Base-by-base conservation (phyloP, 2,329 filamentous ascomycete species). In the Colletotrichum gloeosporioides region DNA sequence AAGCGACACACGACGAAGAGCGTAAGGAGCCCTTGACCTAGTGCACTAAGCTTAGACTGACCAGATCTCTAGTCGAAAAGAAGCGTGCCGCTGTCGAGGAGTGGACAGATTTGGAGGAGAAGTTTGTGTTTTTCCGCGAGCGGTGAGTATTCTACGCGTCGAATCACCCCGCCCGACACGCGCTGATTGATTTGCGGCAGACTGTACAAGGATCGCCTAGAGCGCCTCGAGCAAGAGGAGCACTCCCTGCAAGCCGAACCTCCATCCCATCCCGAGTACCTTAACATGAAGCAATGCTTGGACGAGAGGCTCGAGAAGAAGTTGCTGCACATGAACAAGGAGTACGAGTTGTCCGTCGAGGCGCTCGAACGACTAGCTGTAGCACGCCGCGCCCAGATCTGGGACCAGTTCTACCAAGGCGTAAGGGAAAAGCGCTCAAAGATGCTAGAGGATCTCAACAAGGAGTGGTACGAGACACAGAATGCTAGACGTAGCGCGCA, bases 381-480 rank as follows among this genome's bases (percentile, higher is more conserved):
- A 32, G 96, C 95, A 25, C 94, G 96, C 79, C 92, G 96, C 78
- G 92, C 95, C 69, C 96, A 98, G 83, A 92, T 96, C 71, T 95
- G 98, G 85, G 94, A 94, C 76, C 96, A 98, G 81, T 99, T 95
- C 84, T 96, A 96, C 84, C 97, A 99, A 84, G 92, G 92, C 64
- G 91, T 96, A 39, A 93, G 97, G 71, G 95, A 98, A 82, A 91
- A 94, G 78, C 92, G 97, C 77, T 96, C 99, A 83, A 90, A 90
- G 71, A 91, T 94, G 62, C 89, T 99, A 34, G 94, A 96, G 78
- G 90, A 93, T 75, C 92, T 98, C 75, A 96, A 97, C 81, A 93
- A 95, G 83, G 93, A 97, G 79, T 98, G 96, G 90, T 98, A 98
- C 85, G 94, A 96, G 79, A 95, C 99, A 73, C 96, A 99, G 83